phyloP scores from a whole-genome alignment of 768 basidiomycete species.

The Amylocystis lapponica region DNA sequence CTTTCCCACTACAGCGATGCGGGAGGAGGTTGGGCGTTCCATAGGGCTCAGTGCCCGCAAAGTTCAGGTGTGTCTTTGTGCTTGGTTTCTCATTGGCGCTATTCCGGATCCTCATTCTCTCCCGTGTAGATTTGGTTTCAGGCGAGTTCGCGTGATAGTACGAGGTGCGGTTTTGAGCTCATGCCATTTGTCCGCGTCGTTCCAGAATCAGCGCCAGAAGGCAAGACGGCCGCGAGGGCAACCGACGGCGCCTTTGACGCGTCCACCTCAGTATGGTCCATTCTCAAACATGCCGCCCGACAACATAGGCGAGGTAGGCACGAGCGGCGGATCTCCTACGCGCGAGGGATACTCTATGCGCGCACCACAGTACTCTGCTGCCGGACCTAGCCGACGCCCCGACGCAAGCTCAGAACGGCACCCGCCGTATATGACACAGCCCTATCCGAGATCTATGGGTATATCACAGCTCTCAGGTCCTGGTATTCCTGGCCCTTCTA shows the following conservation, averaged over 20 bases:
- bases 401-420: no score
- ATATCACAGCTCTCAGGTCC: slow-evolving; percentile 23
- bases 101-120: slow-evolving; percentile 8
- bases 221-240: slow-evolving; percentile 70
- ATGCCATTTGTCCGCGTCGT: not conserved
- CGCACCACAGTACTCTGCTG: not conserved
- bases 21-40: slow-evolving; percentile 80
- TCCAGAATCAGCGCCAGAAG: slow-evolving; percentile 83
- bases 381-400: not conserved
- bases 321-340: not conserved
- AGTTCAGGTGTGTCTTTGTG: slow-evolving; percentile 63
- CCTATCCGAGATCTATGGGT: slow-evolving; percentile 11
- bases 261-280: slow-evolving; percentile 57
- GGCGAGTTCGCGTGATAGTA: slow-evolving; percentile 34
- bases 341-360: no score
- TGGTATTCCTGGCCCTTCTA: slow-evolving; percentile 20
- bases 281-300: slow-evolving; percentile 42
- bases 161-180: slow-evolving; percentile 3
- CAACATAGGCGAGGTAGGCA: no score
- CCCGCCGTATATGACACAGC: slow-evolving; percentile 11
- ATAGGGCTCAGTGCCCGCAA: slow-evolving; percentile 89
- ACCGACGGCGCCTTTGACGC: slow-evolving; percentile 35
- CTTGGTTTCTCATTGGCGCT: slow-evolving; percentile 1
- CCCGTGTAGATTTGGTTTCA: slow-evolving; percentile 84
- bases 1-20: slow-evolving; percentile 82